Evolutionary conservation across 2,329 filamentous ascomycete genomes (phyloP).

Genomic region (Coniochaeta sp.): DNA sequence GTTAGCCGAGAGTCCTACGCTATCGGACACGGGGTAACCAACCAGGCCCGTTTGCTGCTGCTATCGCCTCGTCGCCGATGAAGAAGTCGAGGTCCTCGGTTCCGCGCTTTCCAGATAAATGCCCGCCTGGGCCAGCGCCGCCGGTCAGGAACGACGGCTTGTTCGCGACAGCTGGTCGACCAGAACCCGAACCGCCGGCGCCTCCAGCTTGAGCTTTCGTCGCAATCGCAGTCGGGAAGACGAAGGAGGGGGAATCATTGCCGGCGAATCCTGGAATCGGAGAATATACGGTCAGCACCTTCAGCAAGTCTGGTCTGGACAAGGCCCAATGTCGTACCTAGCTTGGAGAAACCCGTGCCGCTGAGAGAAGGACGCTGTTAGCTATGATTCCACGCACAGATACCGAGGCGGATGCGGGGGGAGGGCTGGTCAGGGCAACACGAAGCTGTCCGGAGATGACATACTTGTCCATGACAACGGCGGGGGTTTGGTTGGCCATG

Average conservation of each 20-base stretch:
- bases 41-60: constrained; percentile 78
- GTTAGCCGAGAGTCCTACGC: constrained; percentile 8
- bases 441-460: constrained; percentile 15
- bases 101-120: constrained; percentile 85
- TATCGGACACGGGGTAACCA: constrained; percentile 17
- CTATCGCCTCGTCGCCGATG: constrained; percentile 92
- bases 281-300: not conserved
- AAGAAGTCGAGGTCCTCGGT: constrained; percentile 98
- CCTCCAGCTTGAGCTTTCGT: constrained; percentile 75
- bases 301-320: not conserved
- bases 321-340: constrained; percentile 56
- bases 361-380: constrained; percentile 44
- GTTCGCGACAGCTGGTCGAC: constrained; percentile 82
- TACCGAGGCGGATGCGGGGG: constrained; percentile 14
- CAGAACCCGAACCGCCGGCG: constrained; percentile 70
- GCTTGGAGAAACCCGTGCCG: constrained; percentile 98
- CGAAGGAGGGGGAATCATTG: constrained; percentile 98
- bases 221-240: constrained; percentile 97
- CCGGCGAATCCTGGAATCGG: constrained; percentile 76
- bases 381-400: constrained; percentile 13
- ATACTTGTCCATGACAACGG: constrained; percentile 99
- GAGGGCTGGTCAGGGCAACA: constrained; percentile 19
- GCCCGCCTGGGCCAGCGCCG: constrained; percentile 73
- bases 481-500: constrained; percentile 98
- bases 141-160: constrained; percentile 94